Conservation (phyloP, 805 yeast species). For the Yarrowia sp. region DNA sequence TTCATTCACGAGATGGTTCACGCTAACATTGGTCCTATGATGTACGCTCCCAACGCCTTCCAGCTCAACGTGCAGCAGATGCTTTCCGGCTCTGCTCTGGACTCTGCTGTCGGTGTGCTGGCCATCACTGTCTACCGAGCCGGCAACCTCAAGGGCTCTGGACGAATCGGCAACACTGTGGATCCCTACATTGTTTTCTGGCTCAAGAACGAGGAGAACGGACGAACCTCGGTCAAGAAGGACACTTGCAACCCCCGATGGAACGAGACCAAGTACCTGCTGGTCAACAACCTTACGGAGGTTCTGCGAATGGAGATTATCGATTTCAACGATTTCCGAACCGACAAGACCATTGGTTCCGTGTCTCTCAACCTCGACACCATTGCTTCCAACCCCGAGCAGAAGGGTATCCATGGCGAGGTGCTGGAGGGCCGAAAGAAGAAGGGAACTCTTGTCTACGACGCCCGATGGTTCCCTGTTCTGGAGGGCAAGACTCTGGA, state of each 20-base stretch:
- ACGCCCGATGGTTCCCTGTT: constrained; percentile 74
- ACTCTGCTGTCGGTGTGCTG: constrained; percentile 83
- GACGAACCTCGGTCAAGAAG: constrained; percentile 63
- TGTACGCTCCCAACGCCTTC: constrained; percentile 87
- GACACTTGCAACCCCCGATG: constrained; percentile 75
- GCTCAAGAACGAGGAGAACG: constrained; percentile 53
- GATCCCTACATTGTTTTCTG: constrained; percentile 87
- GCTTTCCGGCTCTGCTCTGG: constrained; percentile 74
- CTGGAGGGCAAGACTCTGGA: constrained; percentile 51
- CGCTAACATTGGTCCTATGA: constrained; percentile 83
- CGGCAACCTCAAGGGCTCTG: constrained; percentile 63
- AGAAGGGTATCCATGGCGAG: constrained; percentile 51
- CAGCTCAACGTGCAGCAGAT: constrained; percentile 90
- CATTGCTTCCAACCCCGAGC: constrained; percentile 49
- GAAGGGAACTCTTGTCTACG: constrained; percentile 71
- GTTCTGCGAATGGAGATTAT: constrained; percentile 69
- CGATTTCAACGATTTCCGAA: constrained; percentile 74
- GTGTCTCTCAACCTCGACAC: constrained; percentile 70
- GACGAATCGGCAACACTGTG: constrained; percentile 68
- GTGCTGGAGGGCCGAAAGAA: constrained; percentile 80
- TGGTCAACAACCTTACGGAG: constrained; percentile 73
- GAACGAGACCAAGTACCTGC: constrained; percentile 73
- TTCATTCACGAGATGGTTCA: constrained; percentile 81
- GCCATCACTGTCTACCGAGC: constrained; percentile 68
- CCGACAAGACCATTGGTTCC: constrained; percentile 79